Evolutionary conservation across 805 yeast species (phyloP).

Genomic region (Saccharomycopsis vini): DNA sequence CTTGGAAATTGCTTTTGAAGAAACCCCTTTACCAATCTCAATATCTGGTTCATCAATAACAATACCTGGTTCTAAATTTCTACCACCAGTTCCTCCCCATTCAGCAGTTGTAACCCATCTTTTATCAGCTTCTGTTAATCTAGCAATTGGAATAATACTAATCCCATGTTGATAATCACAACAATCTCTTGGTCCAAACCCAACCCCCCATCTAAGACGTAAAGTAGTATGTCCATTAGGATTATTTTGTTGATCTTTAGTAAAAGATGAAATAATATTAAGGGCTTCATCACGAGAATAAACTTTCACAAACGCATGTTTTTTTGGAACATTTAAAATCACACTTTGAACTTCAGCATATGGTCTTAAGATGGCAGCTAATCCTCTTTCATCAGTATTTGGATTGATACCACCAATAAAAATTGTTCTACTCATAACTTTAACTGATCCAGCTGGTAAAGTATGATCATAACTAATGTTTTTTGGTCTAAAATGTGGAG

Average conservation of each 20-base stretch:
- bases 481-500: slow-evolving; percentile 69
- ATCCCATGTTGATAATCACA: slow-evolving; percentile 89
- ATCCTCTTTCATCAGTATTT: slow-evolving; percentile 65
- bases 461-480: slow-evolving; percentile 60
- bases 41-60: slow-evolving; percentile 96
- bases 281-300: slow-evolving; percentile 90
- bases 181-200: slow-evolving; percentile 97
- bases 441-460: slow-evolving; percentile 69
- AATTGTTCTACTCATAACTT: slow-evolving; percentile 81
- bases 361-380: slow-evolving; percentile 66
- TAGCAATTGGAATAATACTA: slow-evolving; percentile 74
- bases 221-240: no score
- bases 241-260: slow-evolving; percentile 47
- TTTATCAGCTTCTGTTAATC: slow-evolving; percentile 90
- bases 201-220: slow-evolving; percentile 97
- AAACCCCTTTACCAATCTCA: slow-evolving; percentile 88
- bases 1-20: slow-evolving; percentile 83
- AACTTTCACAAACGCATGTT: slow-evolving; percentile 93
- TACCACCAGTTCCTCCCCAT: slow-evolving; percentile 97
- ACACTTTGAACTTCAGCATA: slow-evolving; percentile 89
- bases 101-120: slow-evolving; percentile 85
- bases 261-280: slow-evolving; percentile 62
- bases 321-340: slow-evolving; percentile 77
- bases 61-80: slow-evolving; percentile 66
- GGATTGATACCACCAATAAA: slow-evolving; percentile 92